A percentile compares a stretch with the other conserved stretches of the same genome.
These are phyloP conservation scores for Sporisorium iseilematis-ciliati DNA, from an alignment of 1,284 basidiomycete species.

Conservation along the genomic window DNA sequence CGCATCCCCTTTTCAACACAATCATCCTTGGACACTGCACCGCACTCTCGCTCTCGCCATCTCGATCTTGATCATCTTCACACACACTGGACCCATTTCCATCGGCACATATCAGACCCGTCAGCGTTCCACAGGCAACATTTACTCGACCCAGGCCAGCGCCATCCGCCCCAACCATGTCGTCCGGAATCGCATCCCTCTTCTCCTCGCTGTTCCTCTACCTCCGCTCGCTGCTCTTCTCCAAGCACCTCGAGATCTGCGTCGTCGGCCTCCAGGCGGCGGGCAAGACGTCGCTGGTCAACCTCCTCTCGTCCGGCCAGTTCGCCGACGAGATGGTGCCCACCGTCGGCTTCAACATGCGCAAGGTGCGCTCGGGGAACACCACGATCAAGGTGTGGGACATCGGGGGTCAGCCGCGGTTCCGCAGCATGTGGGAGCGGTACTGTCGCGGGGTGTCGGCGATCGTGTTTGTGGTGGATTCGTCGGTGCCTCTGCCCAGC, in stretches of 20 bases:
- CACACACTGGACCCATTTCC: background rate
- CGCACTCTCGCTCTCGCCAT: background rate
- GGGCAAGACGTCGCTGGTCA: conserved; percentile 91
- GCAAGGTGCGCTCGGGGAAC: conserved; percentile 82
- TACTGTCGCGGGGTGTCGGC: conserved; percentile 95
- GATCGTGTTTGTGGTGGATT: conserved; percentile 79
- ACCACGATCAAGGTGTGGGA: conserved; percentile 95
- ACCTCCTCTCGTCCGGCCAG: conserved; percentile 87
- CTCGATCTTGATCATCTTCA: background rate
- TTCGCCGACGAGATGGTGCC: conserved; percentile 88
- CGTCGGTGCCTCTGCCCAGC: conserved; percentile 35
- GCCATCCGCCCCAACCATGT: conserved; percentile 31
- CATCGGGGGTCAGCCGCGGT: conserved; percentile 92
- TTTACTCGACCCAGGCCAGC: no score
- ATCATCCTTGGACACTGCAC: background rate
- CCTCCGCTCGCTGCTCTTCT: conserved; percentile 78
- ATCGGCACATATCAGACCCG: background rate
- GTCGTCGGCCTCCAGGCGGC: conserved; percentile 94
- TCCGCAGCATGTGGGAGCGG: conserved; percentile 86
- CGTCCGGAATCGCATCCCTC: conserved; percentile 44
- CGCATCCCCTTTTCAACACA: background rate
- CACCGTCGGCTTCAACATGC: conserved; percentile 90
- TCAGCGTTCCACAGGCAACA: background rate
- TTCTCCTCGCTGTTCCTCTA: conserved; percentile 57
- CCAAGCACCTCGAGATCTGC: conserved; percentile 90